Base-by-base conservation (phyloP, 345 rosid genomes). In the Eucalyptus marginata region DNA sequence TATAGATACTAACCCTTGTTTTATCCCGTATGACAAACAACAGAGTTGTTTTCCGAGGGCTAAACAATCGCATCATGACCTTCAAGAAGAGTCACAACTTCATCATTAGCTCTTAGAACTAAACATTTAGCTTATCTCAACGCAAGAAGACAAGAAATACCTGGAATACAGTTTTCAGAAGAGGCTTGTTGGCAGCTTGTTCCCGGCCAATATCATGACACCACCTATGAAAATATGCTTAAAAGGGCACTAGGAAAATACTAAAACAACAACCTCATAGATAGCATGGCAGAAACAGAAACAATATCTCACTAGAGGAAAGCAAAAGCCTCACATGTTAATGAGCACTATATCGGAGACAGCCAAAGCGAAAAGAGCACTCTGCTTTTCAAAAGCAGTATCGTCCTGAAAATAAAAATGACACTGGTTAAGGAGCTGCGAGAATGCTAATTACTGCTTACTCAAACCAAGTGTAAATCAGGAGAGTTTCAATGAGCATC, bases 151-250 rank as follows among this genome's bases (percentile, higher is more conserved):
- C 44, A 46, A 25, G 84, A 88, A 50, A 27, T 91, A 98, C 99
- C 97, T 98, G 99, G 93, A 98, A 98, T 47, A 98, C 99, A 88
- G 99, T 98, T 94, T 98, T 98, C 88, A 98, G 89, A 87, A 98
- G 99, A 88, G 99, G 99, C 91, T 98, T 98, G 88, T 98, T 98
- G 91, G 99, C 99, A 93, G 99, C 99, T 96, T 98, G 99, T 93
- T 98, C 99, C 36, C 99, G 98, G 87, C 99, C 99, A 92, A 98
- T 98, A 95, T 97, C 99, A 89, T 98, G 99, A 91, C 99, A 98
- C 99, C 99, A 97, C 99, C 99, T 98, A 92, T 50, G 87, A 76
- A 43, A 89, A 91, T 83, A 92, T 88, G 56, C 71, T 52, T 56
- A 89, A 71, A 86, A 88, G 51, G 76, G 87, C 43, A 92, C 64